Evolutionary conservation across 805 yeast species (phyloP).

Genomic region (Candida ortonii): DNA sequence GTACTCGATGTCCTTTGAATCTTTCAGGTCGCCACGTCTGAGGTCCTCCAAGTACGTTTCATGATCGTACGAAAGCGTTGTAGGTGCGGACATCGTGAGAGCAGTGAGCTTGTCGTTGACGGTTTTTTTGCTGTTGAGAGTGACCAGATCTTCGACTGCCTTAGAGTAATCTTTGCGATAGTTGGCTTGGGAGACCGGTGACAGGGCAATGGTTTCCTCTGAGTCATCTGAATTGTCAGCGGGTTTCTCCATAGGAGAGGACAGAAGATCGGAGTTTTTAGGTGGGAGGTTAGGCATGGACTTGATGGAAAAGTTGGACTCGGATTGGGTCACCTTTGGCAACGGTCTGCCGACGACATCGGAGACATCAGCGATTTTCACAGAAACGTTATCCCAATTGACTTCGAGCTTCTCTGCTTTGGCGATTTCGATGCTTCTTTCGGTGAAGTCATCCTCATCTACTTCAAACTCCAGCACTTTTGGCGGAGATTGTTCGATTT

Average conservation of each 20-base stretch:
- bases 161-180: conserved; percentile 13
- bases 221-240: conserved; percentile 28
- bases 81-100: conserved; percentile 30
- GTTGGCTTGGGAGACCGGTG: conserved; percentile 20
- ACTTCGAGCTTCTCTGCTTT: conserved; percentile 20
- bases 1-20: conserved; percentile 15
- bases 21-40: conserved; percentile 20
- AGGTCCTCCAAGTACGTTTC: conserved; percentile 27
- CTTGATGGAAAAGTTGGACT: conserved; percentile 30
- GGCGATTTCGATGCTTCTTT: conserved; percentile 10
- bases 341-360: conserved; percentile 30
- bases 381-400: conserved; percentile 29
- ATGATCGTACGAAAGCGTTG: conserved; percentile 26
- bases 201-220: conserved; percentile 27
- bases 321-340: conserved; percentile 36
- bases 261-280: conserved; percentile 10
- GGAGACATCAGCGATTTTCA: conserved; percentile 8
- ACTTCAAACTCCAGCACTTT: conserved; percentile 35
- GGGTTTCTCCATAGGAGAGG: conserved; percentile 21
- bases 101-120: conserved; percentile 46
- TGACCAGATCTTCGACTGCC: conserved; percentile 28
- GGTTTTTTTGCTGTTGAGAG: conserved; percentile 27
- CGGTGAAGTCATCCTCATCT: conserved; percentile 20
- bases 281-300: conserved; percentile 34
- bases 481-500: conserved; percentile 39